Base-by-base conservation (phyloP, 2,329 filamentous ascomycete genomes). In the Fusarium sp. region DNA sequence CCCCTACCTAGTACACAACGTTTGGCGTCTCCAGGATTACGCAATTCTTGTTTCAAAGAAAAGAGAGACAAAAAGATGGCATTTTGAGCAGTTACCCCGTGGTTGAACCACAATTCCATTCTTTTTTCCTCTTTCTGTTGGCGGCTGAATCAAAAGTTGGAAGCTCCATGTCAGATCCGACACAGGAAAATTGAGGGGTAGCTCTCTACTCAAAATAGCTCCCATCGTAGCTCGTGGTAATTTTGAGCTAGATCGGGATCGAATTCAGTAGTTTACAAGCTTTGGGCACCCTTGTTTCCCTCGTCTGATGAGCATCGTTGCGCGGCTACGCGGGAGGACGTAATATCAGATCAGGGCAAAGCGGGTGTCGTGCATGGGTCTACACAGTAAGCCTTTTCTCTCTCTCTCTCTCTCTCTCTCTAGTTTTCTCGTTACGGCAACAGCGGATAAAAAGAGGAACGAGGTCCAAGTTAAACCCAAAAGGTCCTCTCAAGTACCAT, bases 261-360 rank as follows among this genome's bases (percentile, higher is more conserved):
- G 23, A 33, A 31, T 50, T 57, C 35, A 48, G 29, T 13, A 21
- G 27, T 48, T 7, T 57, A 21, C n/a, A 27, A 37, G 35, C 36
- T 52, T 39, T 37, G 21, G 35, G 32, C 42, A 41, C 36, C 39
- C 41, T 37, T 53, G 35, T 48, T 61, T 27, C 47, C 25, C 49
- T 49, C 43, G 39, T 36, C 23, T 39, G 37, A 23, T 21, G 10
- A 31, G 47, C 50, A 50, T 65, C 51, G 44, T 41, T 25, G 23
- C 23, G 23, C 39, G 9, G 47, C 23, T 25, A 25, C 23, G 8
- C 17, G 33, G 41, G 38, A 50, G 23, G 56, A 61, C 56, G 56
- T 65, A 64, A 62, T 61, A 65, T 64, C 61, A 64, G 61, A 64
- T 64, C 61, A 64, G 55, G 57, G 52, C 42, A 44, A n/a, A 58